Evolutionary conservation across 352 stramenopile genomes (phyloP), one percentile per base, ranked within the genome.

Genomic region (Halophytophthora batemanensis): DNA sequence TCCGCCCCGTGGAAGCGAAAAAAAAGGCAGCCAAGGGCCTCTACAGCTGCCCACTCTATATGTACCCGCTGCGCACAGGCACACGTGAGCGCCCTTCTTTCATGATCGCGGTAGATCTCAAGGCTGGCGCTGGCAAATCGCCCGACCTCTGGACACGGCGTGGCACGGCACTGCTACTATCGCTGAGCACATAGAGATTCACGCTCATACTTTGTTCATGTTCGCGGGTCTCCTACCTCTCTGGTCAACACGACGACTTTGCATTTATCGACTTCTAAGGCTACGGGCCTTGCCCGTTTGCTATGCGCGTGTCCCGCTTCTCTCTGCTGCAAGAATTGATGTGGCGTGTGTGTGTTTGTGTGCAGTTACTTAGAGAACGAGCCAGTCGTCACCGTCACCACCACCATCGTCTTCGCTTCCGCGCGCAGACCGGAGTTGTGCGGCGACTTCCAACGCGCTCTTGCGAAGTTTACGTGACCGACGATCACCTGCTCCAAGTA

Each of bases 41-140:
- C 33, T 98, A 98, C 59, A 87, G 71, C 49, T 98, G 95, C 41
- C 95, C 95, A 2, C 63, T 98, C 25, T 98, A 98, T 63, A 87
- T 98, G 66, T 98, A 98, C 42, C 95, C 95, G 17, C 67, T 98
- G n/a, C 85, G 95, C 17, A 98, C 93, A 0, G 95, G 95, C 21
- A 98, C 92, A 10, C 79, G 92, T 19, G 93, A 98, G 59, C 82
- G 95, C 21, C 94, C 95, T 28, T 97, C 85, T 14, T 98, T 98
- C 61, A 96, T 98, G 69, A 96, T 97, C 59, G 75, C 85, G 5
- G 92, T 98, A 3, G 87, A 98, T 49, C 79, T 98, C 22, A 96
- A 96, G 53, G 74, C 74, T 10, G 95, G 95, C 1, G 51, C 80
- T 2, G 86, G 86, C 22, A 85, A 93, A 45, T 83, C 80, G 10